Base-by-base conservation (phyloP, 2,329 filamentous ascomycete genomes). In the Phymatotrichopsis omnivora region DNA sequence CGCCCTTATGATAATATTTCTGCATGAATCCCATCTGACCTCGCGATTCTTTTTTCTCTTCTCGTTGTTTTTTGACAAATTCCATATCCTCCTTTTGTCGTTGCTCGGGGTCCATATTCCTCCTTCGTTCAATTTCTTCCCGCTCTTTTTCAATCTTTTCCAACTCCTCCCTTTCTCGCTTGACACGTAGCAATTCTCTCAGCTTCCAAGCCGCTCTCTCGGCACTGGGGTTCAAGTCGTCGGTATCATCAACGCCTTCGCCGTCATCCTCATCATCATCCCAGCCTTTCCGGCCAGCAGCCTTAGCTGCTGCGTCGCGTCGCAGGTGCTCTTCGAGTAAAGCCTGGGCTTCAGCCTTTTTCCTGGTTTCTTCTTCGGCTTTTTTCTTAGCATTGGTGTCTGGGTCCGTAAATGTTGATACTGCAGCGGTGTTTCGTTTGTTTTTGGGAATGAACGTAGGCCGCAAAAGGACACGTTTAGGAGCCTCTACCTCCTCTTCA, bases 1-100 rank as follows among this genome's bases (percentile, higher is more conserved):
- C 91, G 37, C 91, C 91, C 67, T 87, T 89, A 71, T 98, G 91
- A 65, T 85, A 87, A 67, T 96, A 98, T 62, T 87, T 86, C 61
- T 95, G 87, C 82, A 96, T 85, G 63, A 78, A 95, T 2, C 75
- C 75, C 72, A 91, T 85, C 65, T 89, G 82, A 42, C 85, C 85
- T 50, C 81, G 80, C 39, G 70, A 65, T 51, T 82, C 78, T 58
- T 84, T 83, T 19, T 70, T 68, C 53, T 93, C 86, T 52, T 82
- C 82, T 57, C 81, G 77, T 64, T 96, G 89, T 55, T 73, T 71
- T 1, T 79, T 78, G 14, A 96, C 67, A 63, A 77, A 84, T 39
- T 74, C 82, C 32, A 78, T 75, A 63, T 98, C 91, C 63, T 98
- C 91, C 47, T 77, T 80, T 47, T 80, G 77, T 36, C 91, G 76